These are phyloP conservation scores for Imleria badia DNA, from an alignment of 768 basidiomycete genomes.

Conservation along the genomic window DNA sequence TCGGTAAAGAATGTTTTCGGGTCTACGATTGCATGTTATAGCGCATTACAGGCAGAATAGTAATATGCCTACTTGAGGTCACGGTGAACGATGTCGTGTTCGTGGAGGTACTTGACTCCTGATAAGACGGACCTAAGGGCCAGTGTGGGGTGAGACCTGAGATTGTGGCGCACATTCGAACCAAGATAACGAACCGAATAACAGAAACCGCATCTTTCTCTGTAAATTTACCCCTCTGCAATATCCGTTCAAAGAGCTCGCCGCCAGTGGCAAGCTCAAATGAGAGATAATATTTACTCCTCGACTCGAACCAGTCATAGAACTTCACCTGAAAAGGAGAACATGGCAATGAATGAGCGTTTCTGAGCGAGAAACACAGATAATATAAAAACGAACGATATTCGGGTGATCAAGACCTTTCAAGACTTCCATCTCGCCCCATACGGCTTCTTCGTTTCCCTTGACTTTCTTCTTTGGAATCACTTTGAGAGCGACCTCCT, in stretches of 20 bases:
- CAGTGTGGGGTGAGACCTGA: neutral
- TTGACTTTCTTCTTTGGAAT: conserved; percentile 96
- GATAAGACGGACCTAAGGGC: conserved; percentile 68
- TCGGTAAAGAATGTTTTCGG: conserved; percentile 94
- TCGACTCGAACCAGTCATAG: conserved; percentile 94
- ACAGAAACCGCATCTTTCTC: conserved; percentile 87
- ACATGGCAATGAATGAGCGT: neutral
- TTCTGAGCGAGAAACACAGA: neutral
- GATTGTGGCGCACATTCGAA: neutral
- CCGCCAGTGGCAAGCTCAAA: conserved; percentile 95
- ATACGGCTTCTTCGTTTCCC: conserved; percentile 84
- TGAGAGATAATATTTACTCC: conserved; percentile 91
- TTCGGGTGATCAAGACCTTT: conserved; percentile 89
- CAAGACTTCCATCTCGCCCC: conserved; percentile 92
- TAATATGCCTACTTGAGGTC: conserved; percentile 75
- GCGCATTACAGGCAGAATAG: neutral
- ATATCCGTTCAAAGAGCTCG: conserved; percentile 89
- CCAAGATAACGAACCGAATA: conserved; percentile 50
- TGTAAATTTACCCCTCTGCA: conserved; percentile 86
- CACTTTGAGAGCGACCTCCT: conserved; percentile 85
- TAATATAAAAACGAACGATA: conserved; percentile 54
- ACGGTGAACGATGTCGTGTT: conserved; percentile 92
- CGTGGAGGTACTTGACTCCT: conserved; percentile 87
- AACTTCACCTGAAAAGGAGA: conserved; percentile 74
- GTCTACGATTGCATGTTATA: conserved; percentile 43